Conservation (phyloP, 257 asterid species). For the Striga asiatica region DNA sequence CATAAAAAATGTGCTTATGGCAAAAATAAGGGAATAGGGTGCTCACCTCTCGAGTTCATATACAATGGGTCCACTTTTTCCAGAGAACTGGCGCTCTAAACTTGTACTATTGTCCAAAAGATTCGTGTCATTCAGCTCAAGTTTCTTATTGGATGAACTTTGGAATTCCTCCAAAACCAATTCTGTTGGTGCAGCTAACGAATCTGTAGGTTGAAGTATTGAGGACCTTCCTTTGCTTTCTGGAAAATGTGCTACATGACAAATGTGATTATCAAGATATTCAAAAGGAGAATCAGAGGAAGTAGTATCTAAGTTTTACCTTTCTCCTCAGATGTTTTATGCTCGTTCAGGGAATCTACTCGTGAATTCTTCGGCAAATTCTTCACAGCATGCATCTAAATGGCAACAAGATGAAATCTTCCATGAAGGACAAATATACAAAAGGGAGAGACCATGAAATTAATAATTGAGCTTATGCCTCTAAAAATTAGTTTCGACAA, state of each 20-base stretch:
- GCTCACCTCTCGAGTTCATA: slow-evolving; percentile 22
- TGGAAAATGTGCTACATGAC: slow-evolving; percentile 25
- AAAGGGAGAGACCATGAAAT: too few species aligned
- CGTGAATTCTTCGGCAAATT: slow-evolving; percentile 24
- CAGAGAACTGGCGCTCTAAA: slow-evolving; percentile 18
- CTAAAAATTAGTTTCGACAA: too few species aligned
- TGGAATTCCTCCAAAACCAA: slow-evolving; percentile 25
- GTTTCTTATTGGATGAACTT: slow-evolving; percentile 38
- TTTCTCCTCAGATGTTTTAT: slow-evolving; percentile 24
- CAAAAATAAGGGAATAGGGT: slow-evolving; percentile 22
- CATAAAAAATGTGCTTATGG: slow-evolving; percentile 19
- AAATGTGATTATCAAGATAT: neutral
- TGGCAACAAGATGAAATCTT: slow-evolving; percentile 13
- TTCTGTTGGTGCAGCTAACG: slow-evolving; percentile 18
- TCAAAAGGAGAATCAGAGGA: slow-evolving; percentile 1
- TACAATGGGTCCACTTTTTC: slow-evolving; percentile 22
- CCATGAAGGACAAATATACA: neutral
- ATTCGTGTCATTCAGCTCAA: slow-evolving; percentile 30
- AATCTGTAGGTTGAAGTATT: slow-evolving; percentile 23
- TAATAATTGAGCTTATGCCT: too few species aligned
- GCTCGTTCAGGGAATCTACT: slow-evolving; percentile 22
- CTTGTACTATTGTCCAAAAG: slow-evolving; percentile 18
- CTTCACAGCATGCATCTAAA: slow-evolving; percentile 31
- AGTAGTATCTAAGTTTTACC: slow-evolving; percentile 26
- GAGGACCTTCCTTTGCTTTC: slow-evolving; percentile 30